phyloP scores from a whole-genome alignment of 352 stramenopile species.

The Globisporangium orthogonon region DNA sequence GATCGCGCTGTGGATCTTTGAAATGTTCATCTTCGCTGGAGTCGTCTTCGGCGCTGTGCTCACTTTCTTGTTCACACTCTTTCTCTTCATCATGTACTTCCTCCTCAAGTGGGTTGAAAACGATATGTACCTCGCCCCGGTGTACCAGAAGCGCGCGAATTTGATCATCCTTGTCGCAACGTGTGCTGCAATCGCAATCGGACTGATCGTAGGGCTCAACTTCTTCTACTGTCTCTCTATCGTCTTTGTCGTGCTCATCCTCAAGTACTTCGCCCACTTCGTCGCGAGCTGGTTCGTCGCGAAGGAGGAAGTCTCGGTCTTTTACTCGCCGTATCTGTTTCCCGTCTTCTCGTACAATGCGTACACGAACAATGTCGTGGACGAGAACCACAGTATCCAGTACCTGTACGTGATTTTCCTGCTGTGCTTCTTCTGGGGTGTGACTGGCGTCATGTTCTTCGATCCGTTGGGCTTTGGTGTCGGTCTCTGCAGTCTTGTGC shows the following conservation, averaged over 20 bases:
- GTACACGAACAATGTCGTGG: slow-evolving; percentile 87
- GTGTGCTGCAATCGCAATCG: slow-evolving; percentile 26
- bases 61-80: slow-evolving; percentile 51
- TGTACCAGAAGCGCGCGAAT: slow-evolving; percentile 48
- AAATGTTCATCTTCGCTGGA: slow-evolving; percentile 70
- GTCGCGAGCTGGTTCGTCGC: slow-evolving; percentile 51
- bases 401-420: slow-evolving; percentile 70
- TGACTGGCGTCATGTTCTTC: slow-evolving; percentile 85
- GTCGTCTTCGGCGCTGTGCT: slow-evolving; percentile 47
- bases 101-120: slow-evolving; percentile 83
- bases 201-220: slow-evolving; percentile 40
- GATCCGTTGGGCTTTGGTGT: slow-evolving; percentile 87
- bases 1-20: slow-evolving; percentile 62
- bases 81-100: slow-evolving; percentile 72
- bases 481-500: slow-evolving; percentile 76
- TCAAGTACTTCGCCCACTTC: slow-evolving; percentile 67
- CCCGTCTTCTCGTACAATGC: slow-evolving; percentile 90
- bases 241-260: slow-evolving; percentile 73
- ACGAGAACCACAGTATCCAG: slow-evolving; percentile 70
- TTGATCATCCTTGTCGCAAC: slow-evolving; percentile 34
- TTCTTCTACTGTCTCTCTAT: slow-evolving; percentile 87
- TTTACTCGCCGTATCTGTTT: slow-evolving; percentile 87
- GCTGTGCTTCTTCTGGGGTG: slow-evolving; percentile 80
- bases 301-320: slow-evolving; percentile 61
- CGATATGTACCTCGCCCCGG: slow-evolving; percentile 67